Base-by-base conservation (phyloP, 805 yeast species). In the Ogataea thermomethanolica region DNA sequence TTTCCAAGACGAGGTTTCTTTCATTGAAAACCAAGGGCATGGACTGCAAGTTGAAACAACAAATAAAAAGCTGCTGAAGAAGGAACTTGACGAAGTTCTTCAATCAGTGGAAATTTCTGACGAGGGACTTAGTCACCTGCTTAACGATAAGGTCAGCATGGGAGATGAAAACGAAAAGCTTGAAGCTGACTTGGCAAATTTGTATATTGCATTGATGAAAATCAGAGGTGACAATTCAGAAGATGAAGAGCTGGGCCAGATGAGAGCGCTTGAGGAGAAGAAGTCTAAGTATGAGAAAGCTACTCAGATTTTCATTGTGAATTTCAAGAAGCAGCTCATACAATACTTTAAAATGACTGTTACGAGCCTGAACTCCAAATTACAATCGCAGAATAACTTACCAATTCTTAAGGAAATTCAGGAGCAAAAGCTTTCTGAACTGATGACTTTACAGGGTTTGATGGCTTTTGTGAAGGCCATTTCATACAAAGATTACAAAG, bases 31-130 rank as follows among this genome's bases (percentile, higher is more conserved):
- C 25, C 84, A 82, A 55, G 80, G 90, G 2, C 78, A 83, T 51
- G 95, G 95, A 35, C 62, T 88, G 12, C 96, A 90, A 61, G 82
- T 90, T 6, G 81, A 81, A 50, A 78, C 91, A 5, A 79, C 86
- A 31, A 90, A 90, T 62, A 85, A 84, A 59, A 86, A 85, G 53
- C 58, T 72, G n/a, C 66, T 89, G 17, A 82, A 80, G 70, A 76
- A 73, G 33, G 89, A 86, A 45, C 70, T 89, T 39, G 75, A 76
- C 28, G 76, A 73, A n/a, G 70, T 89, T 33, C 62, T 89, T 45
- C 73, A 74, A 35, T 82, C 86, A n/a, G 84, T 85, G 7, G 76
- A 81, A 41, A 69, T 88, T 21, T 79, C 80, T 46, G 75, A 76
- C 12, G 62, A 64, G 1, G 80, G 79, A 12, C 62, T 86, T 37